A percentile compares a stretch with the other conserved stretches of the same genome.
Evolutionary conservation across 495 filamentous ascomycete genomes (phyloP).

Genomic region (Aspergillus sclerotiicarbonarius): DNA sequence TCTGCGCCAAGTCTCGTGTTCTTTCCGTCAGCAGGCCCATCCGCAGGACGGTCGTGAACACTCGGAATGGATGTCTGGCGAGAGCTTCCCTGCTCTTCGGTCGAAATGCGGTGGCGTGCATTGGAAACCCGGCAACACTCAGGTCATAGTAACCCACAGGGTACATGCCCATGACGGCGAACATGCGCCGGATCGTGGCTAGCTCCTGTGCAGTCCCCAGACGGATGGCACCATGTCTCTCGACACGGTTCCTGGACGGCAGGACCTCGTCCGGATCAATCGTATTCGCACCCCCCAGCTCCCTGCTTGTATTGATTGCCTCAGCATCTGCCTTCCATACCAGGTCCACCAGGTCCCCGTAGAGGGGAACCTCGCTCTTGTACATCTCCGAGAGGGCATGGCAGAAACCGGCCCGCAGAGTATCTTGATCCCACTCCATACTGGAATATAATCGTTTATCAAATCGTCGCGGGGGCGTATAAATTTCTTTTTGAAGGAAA

Average conservation of each 20-base stretch:
- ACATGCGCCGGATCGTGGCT: slow-evolving; percentile 36
- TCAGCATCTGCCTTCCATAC: slow-evolving; percentile 33
- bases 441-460: neutral
- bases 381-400: slow-evolving; percentile 42
- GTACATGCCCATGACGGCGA: slow-evolving; percentile 41
- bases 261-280: slow-evolving; percentile 28
- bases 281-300: neutral
- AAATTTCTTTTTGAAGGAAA: neutral
- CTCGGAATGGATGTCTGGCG: slow-evolving; percentile 37
- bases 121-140: slow-evolving; percentile 36
- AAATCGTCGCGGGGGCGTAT: neutral
- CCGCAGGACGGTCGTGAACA: slow-evolving; percentile 42
- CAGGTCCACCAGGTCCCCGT: slow-evolving; percentile 35
- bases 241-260: slow-evolving; percentile 32
- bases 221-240: slow-evolving; percentile 45
- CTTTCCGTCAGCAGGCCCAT: slow-evolving; percentile 33
- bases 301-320: slow-evolving; percentile 19
- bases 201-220: slow-evolving; percentile 41
- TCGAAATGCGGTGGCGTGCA: slow-evolving; percentile 45
- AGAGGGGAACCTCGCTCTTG: slow-evolving; percentile 39
- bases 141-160: slow-evolving; percentile 48
- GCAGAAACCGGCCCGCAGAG: slow-evolving; percentile 34
- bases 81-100: slow-evolving; percentile 29
- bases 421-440: slow-evolving; percentile 25
- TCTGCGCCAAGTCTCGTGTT: slow-evolving; percentile 24